Percentiles rank a stretch among this genome's conserved stretches.
Conservation (phyloP, 148 eudicot species). For the Heliamphora exappendiculata region DNA sequence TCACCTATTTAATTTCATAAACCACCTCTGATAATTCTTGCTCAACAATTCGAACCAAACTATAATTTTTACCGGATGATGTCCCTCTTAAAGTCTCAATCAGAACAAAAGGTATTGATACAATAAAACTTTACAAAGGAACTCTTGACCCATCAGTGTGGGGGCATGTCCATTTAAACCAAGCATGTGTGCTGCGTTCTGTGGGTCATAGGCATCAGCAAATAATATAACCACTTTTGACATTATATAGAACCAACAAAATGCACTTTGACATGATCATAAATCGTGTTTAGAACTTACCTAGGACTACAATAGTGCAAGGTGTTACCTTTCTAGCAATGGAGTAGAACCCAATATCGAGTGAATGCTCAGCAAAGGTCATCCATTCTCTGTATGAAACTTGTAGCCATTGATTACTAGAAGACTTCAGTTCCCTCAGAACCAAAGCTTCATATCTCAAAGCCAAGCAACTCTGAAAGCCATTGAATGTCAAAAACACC, state of each 20-base stretch:
- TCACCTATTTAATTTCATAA: neutral
- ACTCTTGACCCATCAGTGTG: neutral
- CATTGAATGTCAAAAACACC: neutral
- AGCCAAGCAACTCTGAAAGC: constrained; percentile 69
- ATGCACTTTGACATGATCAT: neutral
- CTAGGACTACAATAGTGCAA: neutral
- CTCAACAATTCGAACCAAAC: neutral
- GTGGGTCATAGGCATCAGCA: neutral
- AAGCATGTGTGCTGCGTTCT: too few relatives aligned
- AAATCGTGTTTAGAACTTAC: neutral
- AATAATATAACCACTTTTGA: neutral
- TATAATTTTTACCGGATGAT: neutral
- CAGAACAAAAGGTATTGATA: neutral
- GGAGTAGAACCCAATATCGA: constrained; percentile 45
- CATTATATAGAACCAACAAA: neutral
- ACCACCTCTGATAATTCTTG: neutral
- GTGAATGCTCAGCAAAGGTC: constrained; percentile 58
- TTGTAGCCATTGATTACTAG: constrained; percentile 29
- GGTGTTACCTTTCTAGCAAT: constrained; percentile 38
- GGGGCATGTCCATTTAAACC: neutral
- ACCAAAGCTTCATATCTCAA: constrained; percentile 77
- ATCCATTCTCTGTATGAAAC: constrained; percentile 66
- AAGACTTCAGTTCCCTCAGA: constrained; percentile 43
- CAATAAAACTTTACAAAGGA: neutral
- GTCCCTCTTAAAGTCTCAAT: neutral